Evolutionary conservation across 345 rosid species (phyloP).

Genomic region (Trapa incisa): DNA sequence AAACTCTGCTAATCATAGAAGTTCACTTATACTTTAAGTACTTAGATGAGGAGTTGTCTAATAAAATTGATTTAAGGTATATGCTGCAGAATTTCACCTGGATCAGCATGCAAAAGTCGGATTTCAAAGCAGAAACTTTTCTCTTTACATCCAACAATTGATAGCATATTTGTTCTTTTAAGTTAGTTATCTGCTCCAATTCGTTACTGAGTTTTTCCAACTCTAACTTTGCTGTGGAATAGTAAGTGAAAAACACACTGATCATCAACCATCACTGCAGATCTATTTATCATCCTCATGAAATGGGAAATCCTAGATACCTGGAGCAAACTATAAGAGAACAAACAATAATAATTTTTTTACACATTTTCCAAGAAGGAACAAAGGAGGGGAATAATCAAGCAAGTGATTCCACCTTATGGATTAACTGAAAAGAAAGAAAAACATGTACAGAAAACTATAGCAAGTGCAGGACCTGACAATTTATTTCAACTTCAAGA

Average conservation of each 20-base stretch:
- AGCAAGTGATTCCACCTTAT: not conserved
- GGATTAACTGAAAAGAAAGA: not conserved
- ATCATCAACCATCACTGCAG: not conserved
- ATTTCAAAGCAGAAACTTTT: slow-evolving; percentile 36
- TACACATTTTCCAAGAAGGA: not conserved
- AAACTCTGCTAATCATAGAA: slow-evolving; percentile 25
- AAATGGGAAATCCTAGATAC: not conserved
- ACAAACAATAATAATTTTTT: not conserved
- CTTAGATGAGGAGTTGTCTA: not conserved
- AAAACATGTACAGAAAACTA: not conserved
- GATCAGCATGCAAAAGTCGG: slow-evolving; percentile 43
- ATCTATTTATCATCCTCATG: not conserved
- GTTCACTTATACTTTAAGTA: not conserved
- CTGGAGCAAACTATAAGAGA: not conserved
- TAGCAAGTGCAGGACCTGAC: not conserved
- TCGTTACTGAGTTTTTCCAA: slow-evolving; percentile 34
- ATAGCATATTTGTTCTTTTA: slow-evolving; percentile 47
- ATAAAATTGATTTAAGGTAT: not conserved
- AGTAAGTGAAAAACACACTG: not conserved
- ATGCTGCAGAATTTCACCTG: slow-evolving; percentile 28
- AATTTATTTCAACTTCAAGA: not conserved
- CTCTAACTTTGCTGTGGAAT: slow-evolving; percentile 35
- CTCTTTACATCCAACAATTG: slow-evolving; percentile 45
- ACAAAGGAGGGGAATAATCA: not conserved
- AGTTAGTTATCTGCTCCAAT: slow-evolving; percentile 32